Evolutionary conservation across 805 yeast species (phyloP).

Genomic region (Saccharomycopsis fibuligera): DNA sequence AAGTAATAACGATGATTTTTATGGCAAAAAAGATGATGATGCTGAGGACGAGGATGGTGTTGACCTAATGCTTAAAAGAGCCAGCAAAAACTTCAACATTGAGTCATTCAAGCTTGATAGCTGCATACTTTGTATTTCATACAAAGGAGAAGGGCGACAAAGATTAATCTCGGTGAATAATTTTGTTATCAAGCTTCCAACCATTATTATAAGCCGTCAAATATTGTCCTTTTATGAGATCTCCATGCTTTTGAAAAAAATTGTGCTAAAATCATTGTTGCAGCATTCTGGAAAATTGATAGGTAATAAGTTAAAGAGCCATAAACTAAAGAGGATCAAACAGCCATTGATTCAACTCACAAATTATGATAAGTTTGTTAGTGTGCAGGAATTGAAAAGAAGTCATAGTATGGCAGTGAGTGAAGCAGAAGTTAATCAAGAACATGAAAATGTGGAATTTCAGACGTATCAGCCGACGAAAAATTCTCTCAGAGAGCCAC

Average conservation of each 20-base stretch:
- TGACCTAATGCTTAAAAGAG: constrained; percentile 65
- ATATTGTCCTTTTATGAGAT: constrained; percentile 72
- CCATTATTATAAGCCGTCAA: constrained; percentile 48
- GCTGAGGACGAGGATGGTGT: constrained; percentile 30
- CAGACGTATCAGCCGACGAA: no score
- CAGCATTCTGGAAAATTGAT: constrained; percentile 71
- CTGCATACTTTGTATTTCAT: constrained; percentile 60
- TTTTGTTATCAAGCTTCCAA: constrained; percentile 61
- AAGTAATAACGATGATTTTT: neutral
- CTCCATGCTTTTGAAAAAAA: constrained; percentile 53
- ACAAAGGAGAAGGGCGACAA: constrained; percentile 65
- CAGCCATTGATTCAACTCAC: constrained; percentile 28
- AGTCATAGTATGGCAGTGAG: neutral
- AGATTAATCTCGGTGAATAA: constrained; percentile 73
- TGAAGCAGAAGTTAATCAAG: neutral
- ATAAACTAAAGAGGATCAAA: constrained; percentile 23
- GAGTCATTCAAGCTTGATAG: constrained; percentile 46
- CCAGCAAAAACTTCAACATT: constrained; percentile 67
- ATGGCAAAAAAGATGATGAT: neutral
- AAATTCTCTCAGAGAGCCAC: no score
- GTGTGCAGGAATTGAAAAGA: constrained; percentile 17
- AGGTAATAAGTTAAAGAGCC: constrained; percentile 60
- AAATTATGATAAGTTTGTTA: constrained; percentile 30
- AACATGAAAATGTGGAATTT: neutral
- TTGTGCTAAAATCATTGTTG: constrained; percentile 49